phyloP scores from a whole-genome alignment of 148 eudicot species.

The Nyssa sinensis region DNA sequence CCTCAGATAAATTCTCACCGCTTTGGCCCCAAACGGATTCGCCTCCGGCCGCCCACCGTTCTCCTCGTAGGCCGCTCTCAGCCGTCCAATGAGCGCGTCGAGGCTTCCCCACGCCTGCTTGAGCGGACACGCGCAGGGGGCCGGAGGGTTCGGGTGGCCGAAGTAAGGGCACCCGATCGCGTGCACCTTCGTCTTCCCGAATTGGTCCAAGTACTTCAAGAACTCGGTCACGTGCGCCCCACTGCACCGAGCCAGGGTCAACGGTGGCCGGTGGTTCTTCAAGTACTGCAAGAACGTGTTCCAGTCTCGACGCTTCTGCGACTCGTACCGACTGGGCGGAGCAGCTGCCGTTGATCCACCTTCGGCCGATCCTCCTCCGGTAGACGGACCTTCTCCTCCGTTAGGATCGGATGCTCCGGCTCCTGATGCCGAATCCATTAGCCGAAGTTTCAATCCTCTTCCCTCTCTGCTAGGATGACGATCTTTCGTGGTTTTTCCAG shows the following conservation, averaged over 20 bases:
- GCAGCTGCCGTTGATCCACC: slow-evolving; percentile 14
- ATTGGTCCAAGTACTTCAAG: slow-evolving; percentile 68
- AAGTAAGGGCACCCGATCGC: slow-evolving; percentile 51
- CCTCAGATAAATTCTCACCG: slow-evolving; percentile 45
- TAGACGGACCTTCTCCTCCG: not conserved
- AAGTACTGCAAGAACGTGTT: slow-evolving; percentile 68
- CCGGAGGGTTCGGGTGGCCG: slow-evolving; percentile 65
- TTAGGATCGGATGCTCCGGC: slow-evolving; percentile 15
- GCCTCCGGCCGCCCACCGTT: slow-evolving; percentile 52
- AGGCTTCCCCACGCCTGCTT: slow-evolving; percentile 74
- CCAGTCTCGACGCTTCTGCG: slow-evolving; percentile 75
- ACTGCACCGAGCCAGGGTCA: slow-evolving; percentile 55
- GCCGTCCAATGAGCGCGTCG: slow-evolving; percentile 67
- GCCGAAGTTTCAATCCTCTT: not conserved
- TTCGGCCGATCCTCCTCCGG: slow-evolving; percentile 17
- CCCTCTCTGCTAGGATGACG: too few relatives aligned
- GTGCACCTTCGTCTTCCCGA: slow-evolving; percentile 77
- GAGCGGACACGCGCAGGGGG: slow-evolving; percentile 65
- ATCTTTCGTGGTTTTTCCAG: too few relatives aligned
- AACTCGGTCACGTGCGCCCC: slow-evolving; percentile 79
- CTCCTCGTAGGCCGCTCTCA: slow-evolving; percentile 70
- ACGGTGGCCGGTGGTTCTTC: slow-evolving; percentile 69
- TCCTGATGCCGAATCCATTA: slow-evolving; percentile 26
- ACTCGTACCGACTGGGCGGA: slow-evolving; percentile 59
- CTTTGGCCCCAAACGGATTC: slow-evolving; percentile 58